Conservation (phyloP, 2,329 filamentous ascomycete species). For the Fusarium sp. region DNA sequence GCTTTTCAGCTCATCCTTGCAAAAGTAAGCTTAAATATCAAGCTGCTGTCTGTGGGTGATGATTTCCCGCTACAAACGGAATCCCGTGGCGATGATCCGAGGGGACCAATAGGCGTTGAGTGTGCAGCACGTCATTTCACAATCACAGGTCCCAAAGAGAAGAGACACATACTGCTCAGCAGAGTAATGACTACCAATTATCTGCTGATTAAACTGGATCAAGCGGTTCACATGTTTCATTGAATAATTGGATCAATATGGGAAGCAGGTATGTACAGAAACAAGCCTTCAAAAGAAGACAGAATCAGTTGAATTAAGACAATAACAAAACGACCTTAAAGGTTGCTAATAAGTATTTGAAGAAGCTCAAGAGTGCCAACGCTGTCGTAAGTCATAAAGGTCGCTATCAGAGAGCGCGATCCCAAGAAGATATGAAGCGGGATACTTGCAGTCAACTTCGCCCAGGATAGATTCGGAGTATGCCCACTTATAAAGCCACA, state of each 20-base stretch:
- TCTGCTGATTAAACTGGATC: too few species aligned
- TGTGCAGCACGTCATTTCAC: neutral
- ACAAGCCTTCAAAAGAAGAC: neutral
- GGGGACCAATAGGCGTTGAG: neutral
- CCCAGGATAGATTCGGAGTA: neutral
- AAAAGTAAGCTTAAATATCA: too few species aligned
- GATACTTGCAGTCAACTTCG: rapidly evolving
- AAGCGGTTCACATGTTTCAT: neutral
- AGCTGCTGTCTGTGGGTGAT: too few species aligned
- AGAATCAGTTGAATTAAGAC: neutral
- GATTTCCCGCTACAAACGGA: too few species aligned
- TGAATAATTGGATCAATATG: rapidly evolving
- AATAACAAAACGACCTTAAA: rapidly evolving
- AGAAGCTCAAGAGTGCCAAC: neutral
- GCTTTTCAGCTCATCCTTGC: too few species aligned
- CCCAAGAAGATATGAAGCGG: rapidly evolving
- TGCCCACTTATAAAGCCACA: too few species aligned
- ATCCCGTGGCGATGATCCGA: neutral
- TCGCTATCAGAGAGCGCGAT: rapidly evolving
- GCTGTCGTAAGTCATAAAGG: neutral
- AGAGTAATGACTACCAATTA: rapidly evolving
- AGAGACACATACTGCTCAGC: too few species aligned
- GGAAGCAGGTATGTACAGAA: neutral
- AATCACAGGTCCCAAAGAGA: rapidly evolving
- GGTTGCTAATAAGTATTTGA: rapidly evolving